phyloP scores from a whole-genome alignment of 2,329 filamentous ascomycete species.

The Esteya vermicola region DNA sequence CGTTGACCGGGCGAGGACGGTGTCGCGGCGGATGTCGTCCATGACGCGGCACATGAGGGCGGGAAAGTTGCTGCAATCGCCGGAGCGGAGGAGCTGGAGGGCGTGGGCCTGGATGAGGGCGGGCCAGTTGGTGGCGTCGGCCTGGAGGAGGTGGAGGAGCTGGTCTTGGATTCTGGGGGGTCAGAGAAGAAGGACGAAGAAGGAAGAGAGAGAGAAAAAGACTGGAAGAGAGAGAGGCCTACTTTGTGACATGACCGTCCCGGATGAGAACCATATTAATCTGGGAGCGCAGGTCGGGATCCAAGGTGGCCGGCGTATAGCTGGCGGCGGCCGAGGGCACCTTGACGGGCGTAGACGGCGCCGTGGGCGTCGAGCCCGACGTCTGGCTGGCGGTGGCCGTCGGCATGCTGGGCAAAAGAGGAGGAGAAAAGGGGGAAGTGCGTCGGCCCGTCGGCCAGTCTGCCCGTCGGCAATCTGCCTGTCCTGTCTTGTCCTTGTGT shows the following conservation, averaged over 20 bases:
- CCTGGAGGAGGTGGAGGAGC: slow-evolving; percentile 46
- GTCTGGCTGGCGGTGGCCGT: slow-evolving; percentile 3
- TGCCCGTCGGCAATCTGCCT: too few relatives aligned
- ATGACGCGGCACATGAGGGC: slow-evolving; percentile 45
- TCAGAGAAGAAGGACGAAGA: not conserved
- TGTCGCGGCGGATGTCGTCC: slow-evolving; percentile 44
- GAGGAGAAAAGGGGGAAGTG: not conserved
- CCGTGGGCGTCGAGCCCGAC: slow-evolving; percentile 2
- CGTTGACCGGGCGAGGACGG: slow-evolving; percentile 14
- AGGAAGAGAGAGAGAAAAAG: too few relatives aligned
- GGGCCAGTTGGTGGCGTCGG: slow-evolving; percentile 48
- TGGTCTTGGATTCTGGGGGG: slow-evolving; percentile 44
- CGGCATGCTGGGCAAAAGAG: slow-evolving; percentile 1
- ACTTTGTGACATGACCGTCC: slow-evolving; percentile 47
- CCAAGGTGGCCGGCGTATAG: slow-evolving; percentile 46
- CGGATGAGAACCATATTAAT: slow-evolving; percentile 44
- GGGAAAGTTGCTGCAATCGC: slow-evolving; percentile 45
- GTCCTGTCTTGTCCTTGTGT: too few relatives aligned
- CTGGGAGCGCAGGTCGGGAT: slow-evolving; percentile 46
- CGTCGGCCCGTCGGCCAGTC: too few relatives aligned
- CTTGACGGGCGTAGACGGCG: slow-evolving; percentile 41
- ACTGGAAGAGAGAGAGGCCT: slow-evolving; percentile 13
- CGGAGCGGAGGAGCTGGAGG: slow-evolving; percentile 43
- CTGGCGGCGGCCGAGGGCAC: slow-evolving; percentile 44
- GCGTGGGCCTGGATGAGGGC: slow-evolving; percentile 45